Base-by-base conservation (phyloP, 495 filamentous ascomycete genomes). In the Penicillium malachiteum region DNA sequence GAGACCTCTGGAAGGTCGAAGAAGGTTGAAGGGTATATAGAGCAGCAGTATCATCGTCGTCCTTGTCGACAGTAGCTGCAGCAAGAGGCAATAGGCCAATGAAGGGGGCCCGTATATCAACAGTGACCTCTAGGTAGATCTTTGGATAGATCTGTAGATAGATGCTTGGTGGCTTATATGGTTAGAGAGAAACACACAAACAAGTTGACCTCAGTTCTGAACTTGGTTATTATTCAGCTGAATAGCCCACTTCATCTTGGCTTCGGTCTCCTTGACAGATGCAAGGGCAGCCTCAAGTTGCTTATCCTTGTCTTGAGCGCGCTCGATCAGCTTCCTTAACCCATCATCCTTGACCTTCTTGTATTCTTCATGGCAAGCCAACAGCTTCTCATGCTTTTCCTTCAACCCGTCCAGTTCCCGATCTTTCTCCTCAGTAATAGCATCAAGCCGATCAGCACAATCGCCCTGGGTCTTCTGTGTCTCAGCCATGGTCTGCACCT, bases 371-470 rank as follows among this genome's bases (percentile, higher is more conserved):
- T 87, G 87, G 43, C 75, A 69, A 21, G 57, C 67, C 18, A 73
- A 67, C 14, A 90, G 76, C 12, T 76, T 79, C 10, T 87, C 82
- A 61, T 90, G 89, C 33, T 81, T 77, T 34, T 78, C 72, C 56
- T 75, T 68, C 39, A 85, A 71, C 44, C 78, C 73, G 38, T 81
- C 78, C n/a, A 88, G 77, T 53, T 88, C 85, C 37, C 78, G 80
- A 48, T 85, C 80, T 70, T 89, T 85, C 68, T 91, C 85, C 48
- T 89, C 86, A 60, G 83, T 82, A 32, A 91, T 67, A 46, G 81
- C 76, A 47, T 87, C 78, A 33, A 91, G 71, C 56, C 81, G 79
- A 42, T 84, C 81, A 42, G 87, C 75, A 55, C 89, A 84, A 56
- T 73, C 73, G 58, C 66, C 63, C 52, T 81, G 79, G 12, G 65